Conservation (phyloP, 2,329 filamentous ascomycete species). For the Fusarium xyrophilum region DNA sequence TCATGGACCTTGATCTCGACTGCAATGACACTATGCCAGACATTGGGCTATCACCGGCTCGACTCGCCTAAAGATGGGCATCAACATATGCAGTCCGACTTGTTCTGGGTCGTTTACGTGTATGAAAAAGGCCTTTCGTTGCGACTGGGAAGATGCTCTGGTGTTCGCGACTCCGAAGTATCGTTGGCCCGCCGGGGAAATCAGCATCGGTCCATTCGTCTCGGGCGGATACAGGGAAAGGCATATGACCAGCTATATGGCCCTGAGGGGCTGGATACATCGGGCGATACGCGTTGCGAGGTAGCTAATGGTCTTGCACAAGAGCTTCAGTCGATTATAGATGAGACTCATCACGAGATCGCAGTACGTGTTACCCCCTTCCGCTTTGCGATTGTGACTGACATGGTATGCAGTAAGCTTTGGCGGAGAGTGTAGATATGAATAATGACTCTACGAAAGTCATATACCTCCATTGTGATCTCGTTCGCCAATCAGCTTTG, state of each 20-base stretch:
- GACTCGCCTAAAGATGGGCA: neutral
- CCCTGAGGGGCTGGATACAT: conserved; percentile 4
- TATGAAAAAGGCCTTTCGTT: conserved; percentile 49
- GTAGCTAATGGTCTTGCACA: neutral
- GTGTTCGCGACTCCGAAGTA: conserved; percentile 45
- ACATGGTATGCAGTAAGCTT: conserved; percentile 4
- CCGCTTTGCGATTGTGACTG: neutral
- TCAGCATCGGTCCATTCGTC: conserved; percentile 27
- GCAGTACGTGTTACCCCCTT: neutral
- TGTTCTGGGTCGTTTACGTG: conserved; percentile 49
- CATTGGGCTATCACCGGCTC: conserved; percentile 44
- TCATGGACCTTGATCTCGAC: conserved; percentile 49
- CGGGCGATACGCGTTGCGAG: neutral
- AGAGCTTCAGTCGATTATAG: conserved; percentile 18
- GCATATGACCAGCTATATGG: conserved; percentile 48
- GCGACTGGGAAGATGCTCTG: conserved; percentile 46
- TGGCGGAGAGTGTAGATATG: neutral
- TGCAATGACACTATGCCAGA: conserved; percentile 46
- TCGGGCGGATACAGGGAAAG: conserved; percentile 42
- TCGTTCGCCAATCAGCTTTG: conserved; percentile 47
- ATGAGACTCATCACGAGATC: conserved; percentile 13
- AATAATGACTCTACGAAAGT: conserved; percentile 37
- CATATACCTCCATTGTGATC: conserved; percentile 45
- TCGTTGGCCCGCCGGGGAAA: conserved; percentile 25
- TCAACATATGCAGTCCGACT: neutral